A percentile compares a stretch with the other conserved stretches of the same genome.
These are phyloP conservation scores for Citrus trifoliata DNA, from an alignment of 345 rosid species.

Conservation along the genomic window DNA sequence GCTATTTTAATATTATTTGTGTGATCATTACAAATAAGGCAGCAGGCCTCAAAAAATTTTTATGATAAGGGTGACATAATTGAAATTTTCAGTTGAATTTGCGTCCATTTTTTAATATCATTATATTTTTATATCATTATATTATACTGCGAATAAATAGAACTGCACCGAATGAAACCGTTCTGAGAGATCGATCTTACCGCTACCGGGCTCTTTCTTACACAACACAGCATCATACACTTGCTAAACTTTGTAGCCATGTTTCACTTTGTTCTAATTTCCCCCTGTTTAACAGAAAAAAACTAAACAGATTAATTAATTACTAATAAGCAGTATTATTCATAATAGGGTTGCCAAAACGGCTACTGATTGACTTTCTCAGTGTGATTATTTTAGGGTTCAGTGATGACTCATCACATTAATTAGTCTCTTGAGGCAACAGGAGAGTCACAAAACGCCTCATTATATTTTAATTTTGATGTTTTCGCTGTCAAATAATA, in stretches of 20 bases:
- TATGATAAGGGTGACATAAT: too few species aligned
- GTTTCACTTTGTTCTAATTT: background rate
- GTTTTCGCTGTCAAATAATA: background rate
- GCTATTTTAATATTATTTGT: too few species aligned
- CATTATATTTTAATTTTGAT: background rate
- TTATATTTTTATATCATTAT: too few species aligned
- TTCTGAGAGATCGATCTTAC: slow-evolving; percentile 22
- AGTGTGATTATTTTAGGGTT: background rate
- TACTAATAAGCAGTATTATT: background rate
- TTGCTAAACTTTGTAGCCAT: slow-evolving; percentile 42
- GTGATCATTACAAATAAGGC: too few species aligned
- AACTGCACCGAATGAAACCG: background rate
- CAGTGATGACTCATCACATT: too few species aligned
- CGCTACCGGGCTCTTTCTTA: slow-evolving; percentile 31
- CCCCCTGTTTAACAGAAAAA: slow-evolving; percentile 11
- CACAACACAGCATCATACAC: slow-evolving; percentile 41
- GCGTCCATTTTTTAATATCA: too few species aligned
- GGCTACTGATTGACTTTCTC: background rate
- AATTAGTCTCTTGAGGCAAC: background rate
- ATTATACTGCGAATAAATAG: too few species aligned
- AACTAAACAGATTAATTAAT: background rate
- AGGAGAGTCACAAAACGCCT: background rate
- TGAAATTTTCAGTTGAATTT: too few species aligned
- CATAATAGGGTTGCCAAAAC: too few species aligned
- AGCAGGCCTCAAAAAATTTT: too few species aligned